Evolutionary conservation across 495 filamentous ascomycete species (phyloP).

Genomic region (Penicillium malachiteum): DNA sequence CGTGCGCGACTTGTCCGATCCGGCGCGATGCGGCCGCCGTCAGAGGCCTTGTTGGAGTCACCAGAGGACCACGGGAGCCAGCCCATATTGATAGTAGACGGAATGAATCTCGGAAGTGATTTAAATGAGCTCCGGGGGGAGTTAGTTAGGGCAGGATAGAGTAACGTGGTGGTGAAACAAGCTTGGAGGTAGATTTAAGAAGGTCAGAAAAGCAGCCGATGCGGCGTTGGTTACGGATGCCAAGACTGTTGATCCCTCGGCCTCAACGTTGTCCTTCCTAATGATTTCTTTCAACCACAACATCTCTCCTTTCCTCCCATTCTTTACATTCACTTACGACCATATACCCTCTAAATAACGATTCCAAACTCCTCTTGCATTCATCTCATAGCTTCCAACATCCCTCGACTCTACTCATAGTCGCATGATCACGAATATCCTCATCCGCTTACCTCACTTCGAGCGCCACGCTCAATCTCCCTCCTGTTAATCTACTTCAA

Average conservation of each 20-base stretch:
- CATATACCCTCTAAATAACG: too few relatives aligned
- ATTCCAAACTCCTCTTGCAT: too few relatives aligned
- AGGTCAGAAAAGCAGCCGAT: background rate
- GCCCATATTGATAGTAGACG: slow-evolving; percentile 29
- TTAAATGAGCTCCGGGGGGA: background rate
- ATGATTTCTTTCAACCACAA: background rate
- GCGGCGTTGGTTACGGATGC: slow-evolving; percentile 13
- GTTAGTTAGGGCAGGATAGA: background rate
- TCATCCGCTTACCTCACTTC: background rate
- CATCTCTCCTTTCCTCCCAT: background rate
- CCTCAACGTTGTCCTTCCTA: slow-evolving; percentile 11
- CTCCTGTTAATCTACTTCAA: too few relatives aligned
- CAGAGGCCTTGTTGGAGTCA: slow-evolving; percentile 48
- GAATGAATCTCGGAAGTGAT: background rate
- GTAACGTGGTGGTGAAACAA: background rate
- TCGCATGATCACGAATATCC: slow-evolving; percentile 3
- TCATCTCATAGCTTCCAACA: too few relatives aligned
- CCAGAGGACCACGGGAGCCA: slow-evolving; percentile 46
- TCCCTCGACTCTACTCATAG: too few relatives aligned
- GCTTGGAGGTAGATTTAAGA: slow-evolving; percentile 1
- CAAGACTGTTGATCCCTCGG: slow-evolving; percentile 28
- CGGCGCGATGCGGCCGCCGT: slow-evolving; percentile 69
- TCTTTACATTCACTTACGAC: background rate
- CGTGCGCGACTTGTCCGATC: slow-evolving; percentile 69
- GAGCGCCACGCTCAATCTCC: slow-evolving; percentile 11